phyloP scores from a whole-genome alignment of 345 rosid genomes.

The Streptanthus diversifolius region DNA sequence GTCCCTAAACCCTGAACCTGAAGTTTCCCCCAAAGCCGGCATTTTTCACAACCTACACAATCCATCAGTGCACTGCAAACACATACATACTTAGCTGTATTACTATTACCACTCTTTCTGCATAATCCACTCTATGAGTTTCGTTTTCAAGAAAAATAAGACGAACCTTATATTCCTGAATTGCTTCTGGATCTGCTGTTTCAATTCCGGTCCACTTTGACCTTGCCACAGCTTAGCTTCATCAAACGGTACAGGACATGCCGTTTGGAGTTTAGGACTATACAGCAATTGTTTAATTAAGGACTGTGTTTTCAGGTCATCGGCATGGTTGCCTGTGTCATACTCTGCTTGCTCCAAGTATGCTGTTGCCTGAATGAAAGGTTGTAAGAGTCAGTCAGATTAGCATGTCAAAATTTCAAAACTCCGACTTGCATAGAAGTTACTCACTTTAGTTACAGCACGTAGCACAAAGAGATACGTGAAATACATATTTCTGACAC shows the following conservation, averaged over 20 bases:
- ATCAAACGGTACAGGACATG: slow-evolving; percentile 95
- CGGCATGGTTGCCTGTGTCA: slow-evolving; percentile 74
- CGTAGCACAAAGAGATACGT: slow-evolving; percentile 92
- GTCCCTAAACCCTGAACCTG: slow-evolving; percentile 97
- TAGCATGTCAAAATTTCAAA: not conserved
- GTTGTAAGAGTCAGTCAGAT: not conserved
- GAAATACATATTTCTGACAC: slow-evolving; percentile 88
- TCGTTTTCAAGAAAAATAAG: not conserved
- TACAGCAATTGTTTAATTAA: slow-evolving; percentile 72
- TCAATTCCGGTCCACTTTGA: slow-evolving; percentile 84
- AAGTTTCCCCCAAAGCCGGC: slow-evolving; percentile 98
- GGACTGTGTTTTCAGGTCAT: slow-evolving; percentile 82
- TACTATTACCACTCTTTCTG: not conserved
- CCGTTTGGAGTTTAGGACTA: slow-evolving; percentile 76
- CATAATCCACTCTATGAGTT: no score
- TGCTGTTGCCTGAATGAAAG: slow-evolving; percentile 57
- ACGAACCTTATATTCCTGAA: slow-evolving; percentile 85
- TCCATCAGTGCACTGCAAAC: slow-evolving; percentile 90
- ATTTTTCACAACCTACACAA: slow-evolving; percentile 96
- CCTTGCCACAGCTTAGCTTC: slow-evolving; percentile 99
- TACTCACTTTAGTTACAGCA: slow-evolving; percentile 82
- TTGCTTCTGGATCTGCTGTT: slow-evolving; percentile 74
- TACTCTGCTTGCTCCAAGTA: slow-evolving; percentile 97
- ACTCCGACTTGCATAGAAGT: not conserved
- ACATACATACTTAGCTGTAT: slow-evolving; percentile 2